Evolutionary conservation across 2,329 filamentous ascomycete genomes (phyloP).

Genomic region (Escovopsis weberi): DNA sequence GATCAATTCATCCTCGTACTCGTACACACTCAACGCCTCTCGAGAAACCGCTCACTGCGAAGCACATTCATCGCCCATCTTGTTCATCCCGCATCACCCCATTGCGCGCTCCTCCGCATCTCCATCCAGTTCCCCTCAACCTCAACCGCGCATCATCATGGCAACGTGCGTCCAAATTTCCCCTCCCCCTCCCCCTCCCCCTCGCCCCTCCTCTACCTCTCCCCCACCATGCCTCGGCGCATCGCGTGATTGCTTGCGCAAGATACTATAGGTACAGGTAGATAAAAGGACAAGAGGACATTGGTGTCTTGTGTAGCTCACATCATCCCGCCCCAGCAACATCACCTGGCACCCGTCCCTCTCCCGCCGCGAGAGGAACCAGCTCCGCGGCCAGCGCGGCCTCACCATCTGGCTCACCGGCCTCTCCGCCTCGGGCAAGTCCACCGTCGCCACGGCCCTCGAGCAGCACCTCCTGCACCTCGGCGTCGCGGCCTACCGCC

Average conservation of each 20-base stretch:
- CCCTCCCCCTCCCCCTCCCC: not conserved
- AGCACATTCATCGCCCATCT: too few species aligned
- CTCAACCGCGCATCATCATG: not conserved
- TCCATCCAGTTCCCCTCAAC: not conserved
- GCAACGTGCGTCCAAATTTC: too few species aligned
- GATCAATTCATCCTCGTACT: too few species aligned
- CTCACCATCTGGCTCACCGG: constrained; percentile 98
- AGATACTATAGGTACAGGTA: too few species aligned
- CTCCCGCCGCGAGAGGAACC: constrained; percentile 61
- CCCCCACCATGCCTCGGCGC: not conserved
- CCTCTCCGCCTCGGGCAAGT: constrained; percentile 91
- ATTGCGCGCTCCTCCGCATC: too few species aligned
- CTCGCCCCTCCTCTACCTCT: not conserved
- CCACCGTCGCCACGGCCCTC: constrained; percentile 87
- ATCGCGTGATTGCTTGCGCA: too few species aligned
- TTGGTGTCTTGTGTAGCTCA: too few species aligned
- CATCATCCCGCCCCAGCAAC: too few species aligned
- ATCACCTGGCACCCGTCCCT: constrained; percentile 82
- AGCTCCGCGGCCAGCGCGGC: constrained; percentile 67
- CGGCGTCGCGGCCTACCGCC: constrained; percentile 70
- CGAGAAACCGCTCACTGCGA: too few species aligned
- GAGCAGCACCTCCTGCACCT: constrained; percentile 92
- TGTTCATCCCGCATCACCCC: too few species aligned
- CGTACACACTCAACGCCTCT: too few species aligned
- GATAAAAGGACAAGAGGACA: too few species aligned